phyloP scores from a whole-genome alignment of 2,329 filamentous ascomycete species.

The Penicillium verrucosum region DNA sequence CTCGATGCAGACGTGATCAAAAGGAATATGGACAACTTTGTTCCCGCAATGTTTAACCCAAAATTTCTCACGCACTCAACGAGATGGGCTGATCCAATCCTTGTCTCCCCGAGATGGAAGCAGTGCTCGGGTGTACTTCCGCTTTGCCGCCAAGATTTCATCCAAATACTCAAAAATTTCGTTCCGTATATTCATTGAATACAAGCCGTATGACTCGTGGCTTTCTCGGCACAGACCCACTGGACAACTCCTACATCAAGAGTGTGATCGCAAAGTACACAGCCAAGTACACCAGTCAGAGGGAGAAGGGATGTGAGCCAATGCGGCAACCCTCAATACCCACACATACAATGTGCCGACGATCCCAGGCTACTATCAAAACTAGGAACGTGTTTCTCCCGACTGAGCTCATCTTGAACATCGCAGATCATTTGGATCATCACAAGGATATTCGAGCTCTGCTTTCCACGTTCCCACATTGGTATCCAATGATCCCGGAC shows the following conservation, averaged over 20 bases:
- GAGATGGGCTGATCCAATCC: not conserved
- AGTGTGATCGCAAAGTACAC: not conserved
- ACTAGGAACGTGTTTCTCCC: not conserved
- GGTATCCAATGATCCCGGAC: not conserved
- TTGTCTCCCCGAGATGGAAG: not conserved
- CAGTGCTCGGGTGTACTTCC: not conserved
- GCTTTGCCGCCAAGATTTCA: not conserved
- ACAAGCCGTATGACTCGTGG: no score
- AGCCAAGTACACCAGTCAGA: not conserved
- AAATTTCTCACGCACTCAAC: no score
- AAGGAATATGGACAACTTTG: not conserved
- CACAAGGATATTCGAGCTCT: not conserved
- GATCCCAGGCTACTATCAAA: not conserved
- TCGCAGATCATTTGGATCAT: not conserved
- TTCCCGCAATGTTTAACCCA: not conserved
- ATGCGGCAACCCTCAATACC: not conserved
- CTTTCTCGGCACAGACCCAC: not conserved
- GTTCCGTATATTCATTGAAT: no score
- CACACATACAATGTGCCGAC: not conserved
- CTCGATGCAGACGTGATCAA: not conserved
- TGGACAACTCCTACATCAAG: not conserved
- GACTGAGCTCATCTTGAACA: not conserved
- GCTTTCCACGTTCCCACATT: not conserved
- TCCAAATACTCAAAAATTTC: fast-evolving
- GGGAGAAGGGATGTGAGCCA: not conserved